phyloP scores from a whole-genome alignment of 345 rosid genomes.

The Firmiana major region DNA sequence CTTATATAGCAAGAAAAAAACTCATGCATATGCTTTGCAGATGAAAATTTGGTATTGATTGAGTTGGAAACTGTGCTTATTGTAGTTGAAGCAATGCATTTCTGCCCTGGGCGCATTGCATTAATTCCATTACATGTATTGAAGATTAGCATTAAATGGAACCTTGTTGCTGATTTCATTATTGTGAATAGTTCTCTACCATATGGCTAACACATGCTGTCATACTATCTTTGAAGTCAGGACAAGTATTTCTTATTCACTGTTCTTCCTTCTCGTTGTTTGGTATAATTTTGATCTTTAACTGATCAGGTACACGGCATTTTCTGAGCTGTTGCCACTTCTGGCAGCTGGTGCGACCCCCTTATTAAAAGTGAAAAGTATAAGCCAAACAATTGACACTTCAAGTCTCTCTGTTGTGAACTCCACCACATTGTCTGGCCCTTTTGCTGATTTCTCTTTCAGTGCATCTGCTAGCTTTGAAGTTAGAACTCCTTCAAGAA shows the following conservation, averaged over 20 bases:
- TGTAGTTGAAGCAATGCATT: not conserved
- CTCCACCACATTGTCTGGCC: constrained; percentile 61
- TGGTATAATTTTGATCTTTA: not conserved
- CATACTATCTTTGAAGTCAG: not conserved
- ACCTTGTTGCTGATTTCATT: not conserved
- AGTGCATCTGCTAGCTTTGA: constrained; percentile 80
- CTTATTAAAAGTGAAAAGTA: constrained; percentile 65
- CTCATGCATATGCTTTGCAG: not conserved
- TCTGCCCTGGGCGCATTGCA: not conserved
- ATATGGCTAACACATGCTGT: not conserved
- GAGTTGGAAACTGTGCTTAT: not conserved
- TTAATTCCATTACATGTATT: not conserved
- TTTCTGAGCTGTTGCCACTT: constrained; percentile 88
- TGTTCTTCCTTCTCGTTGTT: not conserved
- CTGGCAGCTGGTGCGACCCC: constrained; percentile 74
- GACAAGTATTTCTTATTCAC: not conserved
- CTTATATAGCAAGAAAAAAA: not conserved
- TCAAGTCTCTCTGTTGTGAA: constrained; percentile 55
- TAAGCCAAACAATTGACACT: constrained; percentile 59
- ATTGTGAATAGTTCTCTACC: not conserved
- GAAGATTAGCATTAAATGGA: not conserved
- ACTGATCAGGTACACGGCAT: constrained; percentile 75
- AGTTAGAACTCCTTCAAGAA: constrained; percentile 76
- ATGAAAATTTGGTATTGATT: not conserved
- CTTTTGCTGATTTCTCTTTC: constrained; percentile 80